Percentiles rank a stretch among this genome's conserved stretches.
Conservation (phyloP, 352 stramenopile species). For the Phytophthora pseudosyringae region DNA sequence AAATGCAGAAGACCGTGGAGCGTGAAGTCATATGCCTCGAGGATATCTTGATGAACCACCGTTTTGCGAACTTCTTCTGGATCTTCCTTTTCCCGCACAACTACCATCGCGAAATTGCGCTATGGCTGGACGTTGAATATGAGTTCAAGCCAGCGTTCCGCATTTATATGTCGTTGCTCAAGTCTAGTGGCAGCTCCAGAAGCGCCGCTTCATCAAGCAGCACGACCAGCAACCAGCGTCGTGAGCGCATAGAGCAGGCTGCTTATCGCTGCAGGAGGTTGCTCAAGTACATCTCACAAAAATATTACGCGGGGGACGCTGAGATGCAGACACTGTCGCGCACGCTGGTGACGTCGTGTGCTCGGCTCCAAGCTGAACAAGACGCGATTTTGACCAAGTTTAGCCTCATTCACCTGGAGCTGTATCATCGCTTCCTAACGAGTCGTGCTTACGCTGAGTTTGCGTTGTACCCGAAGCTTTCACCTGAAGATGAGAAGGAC, state of each 20-base stretch:
- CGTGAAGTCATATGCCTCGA: conserved; percentile 85
- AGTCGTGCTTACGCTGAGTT: conserved; percentile 88
- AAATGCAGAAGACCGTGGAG: conserved; percentile 83
- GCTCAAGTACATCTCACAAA: conserved; percentile 86
- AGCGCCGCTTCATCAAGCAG: conserved; percentile 14
- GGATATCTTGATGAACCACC: conserved; percentile 89
- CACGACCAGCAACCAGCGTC: conserved; percentile 37
- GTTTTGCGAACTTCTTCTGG: conserved; percentile 90
- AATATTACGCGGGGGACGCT: conserved; percentile 81
- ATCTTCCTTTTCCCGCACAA: conserved; percentile 91
- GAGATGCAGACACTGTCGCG: conserved; percentile 78
- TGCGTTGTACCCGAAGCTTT: conserved; percentile 72
- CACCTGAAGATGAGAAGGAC: conserved; percentile 57
- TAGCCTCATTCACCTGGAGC: conserved; percentile 83
- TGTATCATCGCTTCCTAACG: conserved; percentile 87
- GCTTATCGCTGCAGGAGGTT: conserved; percentile 71
- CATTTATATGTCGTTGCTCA: conserved; percentile 68
- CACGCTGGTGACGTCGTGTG: conserved; percentile 70
- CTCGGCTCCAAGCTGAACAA: conserved; percentile 78
- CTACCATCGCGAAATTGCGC: conserved; percentile 85
- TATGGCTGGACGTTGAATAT: conserved; percentile 89
- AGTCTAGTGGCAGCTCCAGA: conserved; percentile 45
- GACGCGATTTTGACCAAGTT: conserved; percentile 87
- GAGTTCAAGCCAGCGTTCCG: conserved; percentile 88
- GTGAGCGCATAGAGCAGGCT: conserved; percentile 67